phyloP scores from a whole-genome alignment of 306 rosid genomes.

The Mimosa bimucronata region DNA sequence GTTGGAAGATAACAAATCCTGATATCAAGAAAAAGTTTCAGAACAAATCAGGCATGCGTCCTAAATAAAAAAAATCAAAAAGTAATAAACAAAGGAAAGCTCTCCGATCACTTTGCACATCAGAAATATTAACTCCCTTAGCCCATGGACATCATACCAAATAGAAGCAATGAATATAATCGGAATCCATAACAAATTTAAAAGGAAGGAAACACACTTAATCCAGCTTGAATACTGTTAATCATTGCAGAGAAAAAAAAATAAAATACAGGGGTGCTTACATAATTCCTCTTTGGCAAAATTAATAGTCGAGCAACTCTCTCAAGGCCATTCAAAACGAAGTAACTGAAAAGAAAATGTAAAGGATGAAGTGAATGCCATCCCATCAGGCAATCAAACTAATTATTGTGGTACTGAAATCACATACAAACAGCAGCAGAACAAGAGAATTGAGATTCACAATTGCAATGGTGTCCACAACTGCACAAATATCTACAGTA shows the following conservation, averaged over 20 bases:
- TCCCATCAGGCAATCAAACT: constrained; percentile 5
- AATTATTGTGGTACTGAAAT: constrained; percentile 14
- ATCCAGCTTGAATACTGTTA: constrained; percentile 19
- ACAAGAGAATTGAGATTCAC: constrained; percentile 13
- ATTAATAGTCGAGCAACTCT: constrained; percentile 85
- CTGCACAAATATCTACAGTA: background rate
- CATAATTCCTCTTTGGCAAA: constrained; percentile 85
- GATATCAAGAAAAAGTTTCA: background rate
- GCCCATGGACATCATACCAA: background rate
- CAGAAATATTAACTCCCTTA: background rate
- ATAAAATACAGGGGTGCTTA: constrained; percentile 50
- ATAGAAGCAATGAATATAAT: background rate
- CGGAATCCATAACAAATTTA: background rate
- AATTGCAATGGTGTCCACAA: background rate
- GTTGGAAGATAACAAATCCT: background rate
- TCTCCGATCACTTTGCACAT: background rate
- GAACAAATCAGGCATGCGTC: background rate
- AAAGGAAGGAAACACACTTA: background rate
- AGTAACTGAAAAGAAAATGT: constrained; percentile 64
- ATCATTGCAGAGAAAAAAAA: background rate
- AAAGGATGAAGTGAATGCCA: constrained; percentile 25
- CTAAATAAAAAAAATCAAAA: background rate
- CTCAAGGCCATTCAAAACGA: constrained; percentile 88
- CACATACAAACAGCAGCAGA: constrained; percentile 23
- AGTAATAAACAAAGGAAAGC: background rate